These are phyloP conservation scores for Pisolithus microcarpus DNA, from an alignment of 768 basidiomycete genomes.

Conservation along the genomic window DNA sequence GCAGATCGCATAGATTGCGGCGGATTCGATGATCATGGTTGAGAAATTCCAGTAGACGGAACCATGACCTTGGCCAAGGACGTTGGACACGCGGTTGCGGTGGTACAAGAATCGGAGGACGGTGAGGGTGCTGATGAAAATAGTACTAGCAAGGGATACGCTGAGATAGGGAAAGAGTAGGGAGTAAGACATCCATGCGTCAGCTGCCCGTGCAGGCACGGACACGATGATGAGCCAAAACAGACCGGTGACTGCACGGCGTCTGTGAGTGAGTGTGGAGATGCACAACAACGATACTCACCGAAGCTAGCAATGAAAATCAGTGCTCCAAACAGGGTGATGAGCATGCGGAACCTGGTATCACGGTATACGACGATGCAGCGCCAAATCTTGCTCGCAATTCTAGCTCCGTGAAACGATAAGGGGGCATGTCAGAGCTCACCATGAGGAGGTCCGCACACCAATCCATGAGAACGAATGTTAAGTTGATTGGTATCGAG, in stretches of 20 bases:
- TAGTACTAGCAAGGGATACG: conserved; percentile 28
- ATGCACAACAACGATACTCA: not conserved
- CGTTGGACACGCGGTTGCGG: conserved; percentile 17
- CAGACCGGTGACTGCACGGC: conserved; percentile 19
- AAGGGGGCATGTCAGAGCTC: not conserved
- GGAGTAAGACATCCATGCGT: conserved; percentile 25
- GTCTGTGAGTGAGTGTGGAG: not conserved
- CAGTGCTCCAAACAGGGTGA: conserved; percentile 12
- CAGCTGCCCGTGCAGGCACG: conserved; percentile 11
- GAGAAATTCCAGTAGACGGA: conserved; percentile 26
- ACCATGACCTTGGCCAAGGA: conserved; percentile 22
- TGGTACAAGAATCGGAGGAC: conserved; percentile 27
- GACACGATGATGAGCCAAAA: conserved; percentile 26
- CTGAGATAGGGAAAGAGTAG: conserved; percentile 28
- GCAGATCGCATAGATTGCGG: conserved; percentile 26
- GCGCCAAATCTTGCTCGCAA: conserved; percentile 22
- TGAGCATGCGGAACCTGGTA: conserved; percentile 13
- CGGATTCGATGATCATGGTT: conserved; percentile 30
- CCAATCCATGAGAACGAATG: conserved; percentile 27
- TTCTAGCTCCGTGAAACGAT: not conserved
- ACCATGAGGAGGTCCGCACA: conserved; percentile 27
- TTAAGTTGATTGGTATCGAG: conserved; percentile 20
- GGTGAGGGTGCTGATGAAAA: conserved; percentile 25
- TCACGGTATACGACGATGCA: conserved; percentile 27
- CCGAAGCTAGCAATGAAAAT: conserved; percentile 22